Evolutionary conservation across 225 moss, liverwort and hornwort species (phyloP).

Genomic region (Sphagnum tenellum): DNA sequence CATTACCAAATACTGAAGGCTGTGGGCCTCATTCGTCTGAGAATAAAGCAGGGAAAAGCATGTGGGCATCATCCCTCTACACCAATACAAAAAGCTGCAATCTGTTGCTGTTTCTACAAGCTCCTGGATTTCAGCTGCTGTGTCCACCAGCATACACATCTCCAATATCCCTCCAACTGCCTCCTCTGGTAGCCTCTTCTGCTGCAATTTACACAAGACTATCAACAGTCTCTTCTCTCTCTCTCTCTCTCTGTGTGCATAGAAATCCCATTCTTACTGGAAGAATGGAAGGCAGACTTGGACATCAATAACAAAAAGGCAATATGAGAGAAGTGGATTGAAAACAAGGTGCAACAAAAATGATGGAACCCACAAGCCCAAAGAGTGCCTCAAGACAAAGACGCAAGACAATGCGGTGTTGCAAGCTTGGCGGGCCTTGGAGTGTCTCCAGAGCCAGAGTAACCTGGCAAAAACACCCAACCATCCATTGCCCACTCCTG

Average conservation of each 20-base stretch:
- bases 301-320: too few relatives aligned
- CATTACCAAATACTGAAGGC: constrained; percentile 75
- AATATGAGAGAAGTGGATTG: too few relatives aligned
- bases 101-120: constrained; percentile 63
- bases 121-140: constrained; percentile 63
- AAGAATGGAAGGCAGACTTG: too few relatives aligned
- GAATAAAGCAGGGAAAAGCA: constrained; percentile 75
- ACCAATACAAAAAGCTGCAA: constrained; percentile 94
- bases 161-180: constrained; percentile 60
- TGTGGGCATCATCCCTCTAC: constrained; percentile 86
- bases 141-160: constrained; percentile 57
- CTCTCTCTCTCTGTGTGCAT: not conserved
- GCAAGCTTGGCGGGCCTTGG: constrained; percentile 57
- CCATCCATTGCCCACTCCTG: not conserved
- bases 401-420: constrained; percentile 61
- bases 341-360: not conserved
- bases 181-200: constrained; percentile 68
- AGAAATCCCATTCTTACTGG: too few relatives aligned
- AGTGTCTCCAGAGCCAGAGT: constrained; percentile 74
- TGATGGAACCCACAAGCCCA: constrained; percentile 48
- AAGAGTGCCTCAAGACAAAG: constrained; percentile 76
- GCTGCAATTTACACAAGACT: constrained; percentile 5
- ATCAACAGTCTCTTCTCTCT: too few relatives aligned
- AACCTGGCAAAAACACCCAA: constrained; percentile 37
- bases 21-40: constrained; percentile 70